Base-by-base conservation (phyloP, 345 rosid genomes). In the Syzygium aqueum region DNA sequence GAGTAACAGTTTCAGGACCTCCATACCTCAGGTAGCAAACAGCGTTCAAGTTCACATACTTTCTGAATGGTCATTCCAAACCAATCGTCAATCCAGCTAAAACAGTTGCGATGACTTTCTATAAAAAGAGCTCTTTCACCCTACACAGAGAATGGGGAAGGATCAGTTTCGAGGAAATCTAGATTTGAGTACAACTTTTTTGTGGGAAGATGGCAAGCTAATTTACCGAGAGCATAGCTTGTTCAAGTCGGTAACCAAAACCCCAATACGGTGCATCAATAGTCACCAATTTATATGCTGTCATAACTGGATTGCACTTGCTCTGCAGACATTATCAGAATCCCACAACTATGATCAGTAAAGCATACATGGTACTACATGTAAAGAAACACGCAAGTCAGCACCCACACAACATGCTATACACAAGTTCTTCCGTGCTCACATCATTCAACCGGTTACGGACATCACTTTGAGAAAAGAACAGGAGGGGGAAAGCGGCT, bases 251-350 rank as follows among this genome's bases (percentile, higher is more conserved):
- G 88, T 92, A 90, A 87, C 96, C 95, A 59, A 95, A 95, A 52
- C 95, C 97, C 96, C 97, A 95, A 87, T 94, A 95, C 15, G 97
- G 97, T 65, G 95, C 96, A 90, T 95, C 96, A 54, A 94, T 84
- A 50, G 92, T 95, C 54, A 95, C 92, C 92, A 95, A 91, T 84
- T 95, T 95, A 86, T 93, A 95, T 28, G 94, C 96, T 33, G 96
- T 95, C 97, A 94, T 94, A 37, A 95, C 94, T 14, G 96, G 95
- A 87, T 89, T 87, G 86, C 94, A 92, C 63, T 85, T 90, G 59
- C 89, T 94, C 97, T 95, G 96, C 91, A 93, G 89, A 61, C 56
- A 46, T 86, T 54, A 53, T 63, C 23, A 37, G 82, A 73, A 73
- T 73, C 37, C 37, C 11, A 37, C 82, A 37, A 37, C 82, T 37